Evolutionary conservation across 352 stramenopile species (phyloP).

Genomic region (Elongisporangium senticosum): DNA sequence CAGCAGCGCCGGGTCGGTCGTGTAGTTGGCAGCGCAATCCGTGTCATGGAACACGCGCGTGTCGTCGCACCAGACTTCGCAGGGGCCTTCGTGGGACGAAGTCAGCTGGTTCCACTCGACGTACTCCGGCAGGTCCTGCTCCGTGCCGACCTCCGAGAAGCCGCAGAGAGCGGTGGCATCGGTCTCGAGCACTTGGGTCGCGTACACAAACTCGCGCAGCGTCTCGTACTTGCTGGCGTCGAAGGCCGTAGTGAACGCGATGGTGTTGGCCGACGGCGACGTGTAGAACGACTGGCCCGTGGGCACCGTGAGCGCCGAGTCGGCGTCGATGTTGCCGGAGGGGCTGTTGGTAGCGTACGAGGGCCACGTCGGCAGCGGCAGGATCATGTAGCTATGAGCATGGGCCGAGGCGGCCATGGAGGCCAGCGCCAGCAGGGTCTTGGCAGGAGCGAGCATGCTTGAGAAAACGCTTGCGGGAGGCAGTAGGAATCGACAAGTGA

Average conservation of each 20-base stretch:
- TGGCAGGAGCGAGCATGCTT: conserved; percentile 1
- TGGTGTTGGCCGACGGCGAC: background rate
- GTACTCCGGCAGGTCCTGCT: conserved; percentile 24
- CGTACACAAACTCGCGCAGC: background rate
- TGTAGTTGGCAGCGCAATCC: conserved; percentile 40
- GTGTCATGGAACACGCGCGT: conserved; percentile 33
- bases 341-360: conserved; percentile 4
- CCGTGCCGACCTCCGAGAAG: conserved; percentile 8
- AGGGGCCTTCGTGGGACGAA: conserved; percentile 16
- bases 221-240: conserved; percentile 1
- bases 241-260: background rate
- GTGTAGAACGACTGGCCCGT: background rate
- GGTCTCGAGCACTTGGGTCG: conserved; percentile 1
- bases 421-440: background rate
- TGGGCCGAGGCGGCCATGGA: conserved; percentile 8
- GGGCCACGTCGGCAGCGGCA: conserved; percentile 3
- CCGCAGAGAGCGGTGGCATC: conserved; percentile 20
- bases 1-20: conserved; percentile 21
- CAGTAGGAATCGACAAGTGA: background rate
- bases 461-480: background rate
- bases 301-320: background rate
- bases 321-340: background rate
- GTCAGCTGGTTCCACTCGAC: conserved; percentile 39
- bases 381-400: conserved; percentile 2
- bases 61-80: conserved; percentile 48